Evolutionary conservation across 805 yeast species (phyloP), one percentile per base, ranked within the genome.

Genomic region (Starmerella sp.): DNA sequence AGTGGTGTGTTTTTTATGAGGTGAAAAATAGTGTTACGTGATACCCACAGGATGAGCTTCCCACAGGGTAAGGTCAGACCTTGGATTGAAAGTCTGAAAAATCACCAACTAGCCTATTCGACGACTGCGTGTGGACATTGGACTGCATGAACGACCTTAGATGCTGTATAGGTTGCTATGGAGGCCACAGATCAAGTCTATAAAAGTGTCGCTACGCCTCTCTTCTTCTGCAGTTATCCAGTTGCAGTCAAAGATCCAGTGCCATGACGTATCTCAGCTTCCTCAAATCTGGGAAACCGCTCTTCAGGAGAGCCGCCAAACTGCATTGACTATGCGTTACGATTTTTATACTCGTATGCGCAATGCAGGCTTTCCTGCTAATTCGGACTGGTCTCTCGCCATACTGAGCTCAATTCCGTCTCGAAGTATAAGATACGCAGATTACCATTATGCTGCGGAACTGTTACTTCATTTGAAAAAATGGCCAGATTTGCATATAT

Each of bases 391-490:
- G 60, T 14, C 54, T 4, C 34, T 39, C 6, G n/a, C 37, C 38
- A 55, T 57, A 10, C 11, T 48, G 14, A 28, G 39, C 22, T 14
- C 50, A 11, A 48, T 62, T n/a, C 60, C 63, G 10, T 22, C 22
- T 6, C 10, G 13, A 11, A 29, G 29, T 28, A 28, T 50, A 5
- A 43, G 54, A 5, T 51, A 49, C n/a, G 49, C 55, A 8, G 66
- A 63, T 48, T 57, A 54, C 41, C 37, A 36, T 29, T 63, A 57
- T 37, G 53, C 57, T 2, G 45, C 48, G 9, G 59, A 57, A 31
- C 55, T 55, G 7, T 45, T 59, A 11, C 4, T 51, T 1, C 38
- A 13, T 14, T 49, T 30, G 8, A 36, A 41, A 13, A 50, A 49
- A 17, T 54, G 54, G 52, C 29, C 17, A 2, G 34, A 43, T 6